These are phyloP conservation scores for Solanum aculeatissimum DNA, from an alignment of 305 asterid species.

Conservation along the genomic window DNA sequence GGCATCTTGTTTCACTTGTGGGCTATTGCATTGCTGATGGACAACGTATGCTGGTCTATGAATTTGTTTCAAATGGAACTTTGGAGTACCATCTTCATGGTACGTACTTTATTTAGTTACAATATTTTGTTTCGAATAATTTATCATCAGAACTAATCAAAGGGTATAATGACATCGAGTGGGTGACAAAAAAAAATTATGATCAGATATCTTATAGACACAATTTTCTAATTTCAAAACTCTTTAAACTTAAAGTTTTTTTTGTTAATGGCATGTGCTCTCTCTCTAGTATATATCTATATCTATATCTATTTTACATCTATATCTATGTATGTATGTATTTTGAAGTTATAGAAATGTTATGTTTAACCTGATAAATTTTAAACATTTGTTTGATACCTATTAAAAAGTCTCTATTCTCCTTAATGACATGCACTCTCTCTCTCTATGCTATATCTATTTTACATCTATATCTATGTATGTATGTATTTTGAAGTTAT, in stretches of 20 bases:
- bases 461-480: neutral
- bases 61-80: constrained; percentile 53
- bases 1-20: constrained; percentile 70
- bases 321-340: neutral
- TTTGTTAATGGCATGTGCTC: neutral
- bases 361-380: too few relatives aligned
- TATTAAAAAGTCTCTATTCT: neutral
- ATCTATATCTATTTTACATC: too few relatives aligned
- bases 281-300: too few relatives aligned
- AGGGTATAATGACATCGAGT: neutral
- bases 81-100: constrained; percentile 74
- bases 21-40: constrained; percentile 62
- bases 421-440: neutral
- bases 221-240: too few relatives aligned
- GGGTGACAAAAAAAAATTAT: too few relatives aligned
- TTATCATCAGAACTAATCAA: neutral
- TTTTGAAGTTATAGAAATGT: neutral
- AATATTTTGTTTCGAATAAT: neutral
- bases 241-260: neutral
- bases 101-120: neutral
- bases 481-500: neutral
- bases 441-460: too few relatives aligned
- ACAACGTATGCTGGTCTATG: constrained; percentile 67
- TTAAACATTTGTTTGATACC: too few relatives aligned
- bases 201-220: too few relatives aligned